Conservation (phyloP, 192 early-diverging fungal species). For the Umbelopsis ramanniana region DNA sequence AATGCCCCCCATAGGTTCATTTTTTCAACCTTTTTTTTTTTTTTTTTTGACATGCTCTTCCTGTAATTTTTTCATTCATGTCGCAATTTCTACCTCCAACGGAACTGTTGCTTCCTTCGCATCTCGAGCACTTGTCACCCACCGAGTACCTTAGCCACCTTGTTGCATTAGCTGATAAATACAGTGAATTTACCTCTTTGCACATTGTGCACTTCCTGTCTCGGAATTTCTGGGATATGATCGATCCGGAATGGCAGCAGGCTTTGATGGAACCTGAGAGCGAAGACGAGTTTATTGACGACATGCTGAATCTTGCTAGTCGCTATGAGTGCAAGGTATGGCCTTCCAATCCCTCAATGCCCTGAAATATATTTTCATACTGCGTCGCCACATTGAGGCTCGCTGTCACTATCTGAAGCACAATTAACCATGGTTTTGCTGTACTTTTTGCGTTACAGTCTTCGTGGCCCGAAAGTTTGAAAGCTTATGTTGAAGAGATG, state of each 20-base stretch:
- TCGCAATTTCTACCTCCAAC: neutral
- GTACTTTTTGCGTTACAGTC: neutral
- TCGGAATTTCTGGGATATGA: constrained; percentile 48
- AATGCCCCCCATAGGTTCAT: neutral
- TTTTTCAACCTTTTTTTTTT: neutral
- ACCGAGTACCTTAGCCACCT: constrained; percentile 24
- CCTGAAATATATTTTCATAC: too few relatives aligned
- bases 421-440: neutral
- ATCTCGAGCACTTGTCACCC: neutral
- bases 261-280: constrained; percentile 35
- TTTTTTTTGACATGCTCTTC: neutral
- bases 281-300: constrained; percentile 4
- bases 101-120: neutral
- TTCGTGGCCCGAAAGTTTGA: constrained; percentile 49
- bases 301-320: constrained; percentile 25
- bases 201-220: constrained; percentile 57
- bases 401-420: too few relatives aligned
- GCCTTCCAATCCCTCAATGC: too few relatives aligned
- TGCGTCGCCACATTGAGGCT: too few relatives aligned
- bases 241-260: constrained; percentile 49
- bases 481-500: constrained; percentile 40
- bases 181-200: constrained; percentile 20
- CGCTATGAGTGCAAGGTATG: constrained; percentile 30
- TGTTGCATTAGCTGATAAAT: constrained; percentile 26
- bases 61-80: neutral